These are phyloP conservation scores for Sicyos baderoa DNA, from an alignment of 306 rosid species.

Conservation along the genomic window DNA sequence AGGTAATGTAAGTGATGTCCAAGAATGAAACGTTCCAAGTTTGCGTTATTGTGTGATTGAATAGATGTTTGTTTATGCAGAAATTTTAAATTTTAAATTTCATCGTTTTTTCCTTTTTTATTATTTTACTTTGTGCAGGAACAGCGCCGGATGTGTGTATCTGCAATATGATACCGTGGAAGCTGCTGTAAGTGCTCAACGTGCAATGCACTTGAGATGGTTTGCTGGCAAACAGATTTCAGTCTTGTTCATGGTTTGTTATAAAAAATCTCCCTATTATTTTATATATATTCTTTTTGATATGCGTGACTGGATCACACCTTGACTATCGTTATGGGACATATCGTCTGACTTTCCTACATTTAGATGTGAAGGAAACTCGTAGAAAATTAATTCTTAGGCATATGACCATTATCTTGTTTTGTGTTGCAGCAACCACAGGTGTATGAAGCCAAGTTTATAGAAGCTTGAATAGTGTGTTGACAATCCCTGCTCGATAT, in stretches of 20 bases:
- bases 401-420: not conserved
- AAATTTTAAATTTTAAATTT: not conserved
- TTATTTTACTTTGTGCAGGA: constrained; percentile 33
- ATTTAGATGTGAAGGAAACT: no score
- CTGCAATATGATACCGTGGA: constrained; percentile 76
- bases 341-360: no score
- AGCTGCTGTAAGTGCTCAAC: constrained; percentile 78
- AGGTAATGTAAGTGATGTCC: no score
- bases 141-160: constrained; percentile 86
- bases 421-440: constrained; percentile 67
- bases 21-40: not conserved
- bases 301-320: no score
- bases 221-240: constrained; percentile 85
- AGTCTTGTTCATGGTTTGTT: constrained; percentile 70
- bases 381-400: no score
- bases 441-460: constrained; percentile 69
- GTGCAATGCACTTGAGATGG: constrained; percentile 90
- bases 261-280: not conserved
- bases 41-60: not conserved
- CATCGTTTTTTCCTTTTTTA: not conserved
- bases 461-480: constrained; percentile 36
- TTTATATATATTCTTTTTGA: no score
- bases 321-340: no score
- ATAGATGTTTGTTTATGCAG: not conserved
- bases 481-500: not conserved